phyloP scores from a whole-genome alignment of 805 yeast genomes.

The Kodamaea hsintzibuensis region DNA sequence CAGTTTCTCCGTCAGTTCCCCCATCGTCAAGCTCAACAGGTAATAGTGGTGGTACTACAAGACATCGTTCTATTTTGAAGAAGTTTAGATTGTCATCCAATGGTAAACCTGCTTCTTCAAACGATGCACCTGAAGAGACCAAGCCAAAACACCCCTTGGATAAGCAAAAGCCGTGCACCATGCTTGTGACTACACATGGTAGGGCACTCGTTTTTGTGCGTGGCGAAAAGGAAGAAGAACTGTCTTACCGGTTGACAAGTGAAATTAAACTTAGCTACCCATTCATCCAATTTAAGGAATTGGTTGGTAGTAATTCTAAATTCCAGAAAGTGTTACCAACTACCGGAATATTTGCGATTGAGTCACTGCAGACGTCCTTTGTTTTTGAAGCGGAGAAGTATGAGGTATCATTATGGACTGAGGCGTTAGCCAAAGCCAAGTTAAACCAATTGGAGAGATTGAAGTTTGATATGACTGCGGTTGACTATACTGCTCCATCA shows the following conservation, averaged over 20 bases:
- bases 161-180: slow-evolving; percentile 47
- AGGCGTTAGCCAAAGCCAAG: slow-evolving; percentile 39
- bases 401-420: slow-evolving; percentile 60
- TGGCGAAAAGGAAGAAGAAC: slow-evolving; percentile 33
- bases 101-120: slow-evolving; percentile 15
- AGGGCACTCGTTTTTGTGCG: slow-evolving; percentile 56
- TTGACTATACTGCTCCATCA: neutral
- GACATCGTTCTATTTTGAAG: slow-evolving; percentile 21
- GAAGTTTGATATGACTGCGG: neutral
- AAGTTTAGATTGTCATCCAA: slow-evolving; percentile 20
- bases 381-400: slow-evolving; percentile 55
- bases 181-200: slow-evolving; percentile 63
- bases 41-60: neutral
- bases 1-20: neutral
- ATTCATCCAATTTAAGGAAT: slow-evolving; percentile 58
- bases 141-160: slow-evolving; percentile 22
- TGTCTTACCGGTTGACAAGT: slow-evolving; percentile 43
- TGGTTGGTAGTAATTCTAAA: slow-evolving; percentile 36
- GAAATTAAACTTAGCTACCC: slow-evolving; percentile 58
- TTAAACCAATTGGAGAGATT: slow-evolving; percentile 22
- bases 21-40: neutral
- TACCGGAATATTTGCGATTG: slow-evolving; percentile 55
- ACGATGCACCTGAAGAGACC: slow-evolving; percentile 6
- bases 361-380: slow-evolving; percentile 54
- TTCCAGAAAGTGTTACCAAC: slow-evolving; percentile 35